Percentiles rank a stretch among this genome's conserved stretches.
phyloP scores from a whole-genome alignment of 345 rosid genomes.

The Orychophragmus violaceus region DNA sequence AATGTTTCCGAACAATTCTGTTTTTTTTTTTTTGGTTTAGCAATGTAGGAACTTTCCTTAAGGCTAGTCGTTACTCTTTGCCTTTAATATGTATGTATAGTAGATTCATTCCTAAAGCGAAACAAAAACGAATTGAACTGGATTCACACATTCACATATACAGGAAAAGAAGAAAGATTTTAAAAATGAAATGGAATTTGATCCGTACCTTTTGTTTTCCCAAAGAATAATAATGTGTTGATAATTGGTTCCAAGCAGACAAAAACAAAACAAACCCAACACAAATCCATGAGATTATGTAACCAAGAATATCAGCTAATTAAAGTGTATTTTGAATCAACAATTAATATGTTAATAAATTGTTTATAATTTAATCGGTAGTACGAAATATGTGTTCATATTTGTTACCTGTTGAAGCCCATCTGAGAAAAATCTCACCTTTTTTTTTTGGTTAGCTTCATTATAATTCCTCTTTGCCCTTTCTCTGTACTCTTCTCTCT shows the following conservation, averaged over 20 bases:
- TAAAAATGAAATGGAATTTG: not conserved
- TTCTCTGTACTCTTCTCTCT: not conserved
- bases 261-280: conserved; percentile 16
- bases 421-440: conserved; percentile 20
- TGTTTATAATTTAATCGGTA: not conserved
- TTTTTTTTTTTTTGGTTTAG: no score
- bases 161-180: not conserved
- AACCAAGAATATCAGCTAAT: conserved; percentile 3
- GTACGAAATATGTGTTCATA: not conserved
- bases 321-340: not conserved
- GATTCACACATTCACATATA: not conserved
- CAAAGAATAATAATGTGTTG: not conserved
- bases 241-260: not conserved
- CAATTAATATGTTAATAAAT: conserved; percentile 1
- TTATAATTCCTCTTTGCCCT: conserved; percentile 6
- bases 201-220: not conserved
- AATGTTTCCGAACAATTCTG: no score
- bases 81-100: no score
- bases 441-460: not conserved
- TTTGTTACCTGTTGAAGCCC: conserved; percentile 23
- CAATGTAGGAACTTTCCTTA: no score
- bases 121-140: not conserved
- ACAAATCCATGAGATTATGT: conserved; percentile 24
- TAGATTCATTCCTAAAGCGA: no score
- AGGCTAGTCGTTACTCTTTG: no score